These are phyloP conservation scores for Annulohypoxylon nitens DNA, from an alignment of 495 filamentous ascomycete genomes.

Conservation along the genomic window DNA sequence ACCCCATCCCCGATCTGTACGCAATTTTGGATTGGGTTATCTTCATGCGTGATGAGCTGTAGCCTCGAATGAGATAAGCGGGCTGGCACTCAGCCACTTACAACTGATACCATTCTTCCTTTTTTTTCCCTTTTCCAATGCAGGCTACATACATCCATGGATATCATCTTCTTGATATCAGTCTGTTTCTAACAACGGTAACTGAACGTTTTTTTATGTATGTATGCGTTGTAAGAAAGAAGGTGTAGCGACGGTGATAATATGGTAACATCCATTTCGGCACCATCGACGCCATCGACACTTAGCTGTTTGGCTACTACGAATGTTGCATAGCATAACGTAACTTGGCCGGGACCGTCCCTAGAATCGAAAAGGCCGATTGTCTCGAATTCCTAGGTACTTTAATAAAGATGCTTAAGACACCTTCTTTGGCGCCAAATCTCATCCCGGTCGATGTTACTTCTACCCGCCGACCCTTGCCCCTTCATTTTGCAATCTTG, in stretches of 20 bases:
- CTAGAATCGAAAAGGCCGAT: constrained; percentile 27
- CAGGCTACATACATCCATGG: constrained; percentile 7
- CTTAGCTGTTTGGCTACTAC: neutral
- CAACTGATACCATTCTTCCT: constrained; percentile 5
- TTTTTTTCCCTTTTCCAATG: neutral
- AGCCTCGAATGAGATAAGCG: constrained; percentile 32
- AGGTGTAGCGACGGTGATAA: constrained; percentile 4
- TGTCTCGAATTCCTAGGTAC: constrained; percentile 29
- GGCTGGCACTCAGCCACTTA: constrained; percentile 21
- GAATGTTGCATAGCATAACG: constrained; percentile 12
- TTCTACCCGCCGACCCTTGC: constrained; percentile 40
- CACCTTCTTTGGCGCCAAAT: constrained; percentile 26
- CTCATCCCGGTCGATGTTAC: constrained; percentile 24
- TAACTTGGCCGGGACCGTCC: constrained; percentile 18
- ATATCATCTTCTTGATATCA: constrained; percentile 1
- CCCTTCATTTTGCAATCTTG: constrained; percentile 43
- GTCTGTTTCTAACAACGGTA: constrained; percentile 5
- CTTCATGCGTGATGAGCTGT: constrained; percentile 60
- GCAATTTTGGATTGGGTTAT: constrained; percentile 43
- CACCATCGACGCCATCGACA: constrained; percentile 8
- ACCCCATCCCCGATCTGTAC: constrained; percentile 37
- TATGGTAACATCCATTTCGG: constrained; percentile 17
- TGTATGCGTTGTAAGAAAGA: neutral
- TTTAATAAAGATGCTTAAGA: constrained; percentile 25
- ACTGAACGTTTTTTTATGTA: neutral